Evolutionary conservation across 164 flowering plant genomes (phyloP).

Genomic region (Vitis cinerea): DNA sequence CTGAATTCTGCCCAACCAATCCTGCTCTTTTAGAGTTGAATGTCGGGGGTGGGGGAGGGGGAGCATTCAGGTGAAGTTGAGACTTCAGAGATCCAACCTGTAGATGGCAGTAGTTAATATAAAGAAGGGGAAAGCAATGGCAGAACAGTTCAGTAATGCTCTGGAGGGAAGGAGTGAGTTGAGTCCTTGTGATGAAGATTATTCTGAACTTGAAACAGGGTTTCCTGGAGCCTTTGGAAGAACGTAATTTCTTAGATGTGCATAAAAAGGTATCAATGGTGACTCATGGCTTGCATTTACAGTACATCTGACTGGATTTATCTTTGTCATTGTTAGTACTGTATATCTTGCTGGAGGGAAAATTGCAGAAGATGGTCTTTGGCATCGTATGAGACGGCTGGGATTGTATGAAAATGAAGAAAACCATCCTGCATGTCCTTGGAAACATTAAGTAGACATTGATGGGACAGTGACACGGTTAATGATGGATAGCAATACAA

Average conservation of each 20-base stretch:
- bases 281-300: slow-evolving; percentile 3
- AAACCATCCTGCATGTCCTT: slow-evolving; percentile 53
- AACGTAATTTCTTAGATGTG: background rate
- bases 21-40: no score
- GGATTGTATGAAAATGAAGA: slow-evolving; percentile 72
- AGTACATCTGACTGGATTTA: slow-evolving; percentile 64
- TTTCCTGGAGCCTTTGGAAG: slow-evolving; percentile 34
- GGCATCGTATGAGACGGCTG: slow-evolving; percentile 76
- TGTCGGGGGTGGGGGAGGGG: no score
- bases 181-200: slow-evolving; percentile 8
- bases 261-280: no score
- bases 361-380: slow-evolving; percentile 76
- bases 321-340: slow-evolving; percentile 66
- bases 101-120: no score
- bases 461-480: background rate
- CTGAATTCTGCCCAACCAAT: no score
- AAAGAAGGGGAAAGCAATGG: slow-evolving; percentile 41
- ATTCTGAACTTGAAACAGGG: slow-evolving; percentile 27
- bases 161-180: slow-evolving; percentile 17
- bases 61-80: no score
- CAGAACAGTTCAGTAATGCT: slow-evolving; percentile 27
- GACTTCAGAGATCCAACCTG: no score
- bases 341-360: slow-evolving; percentile 84
- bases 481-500: no score
- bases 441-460: slow-evolving; percentile 72